These are phyloP conservation scores for Eimeria sp. DNA, from an alignment of 169 alveolate species.

Conservation along the genomic window DNA sequence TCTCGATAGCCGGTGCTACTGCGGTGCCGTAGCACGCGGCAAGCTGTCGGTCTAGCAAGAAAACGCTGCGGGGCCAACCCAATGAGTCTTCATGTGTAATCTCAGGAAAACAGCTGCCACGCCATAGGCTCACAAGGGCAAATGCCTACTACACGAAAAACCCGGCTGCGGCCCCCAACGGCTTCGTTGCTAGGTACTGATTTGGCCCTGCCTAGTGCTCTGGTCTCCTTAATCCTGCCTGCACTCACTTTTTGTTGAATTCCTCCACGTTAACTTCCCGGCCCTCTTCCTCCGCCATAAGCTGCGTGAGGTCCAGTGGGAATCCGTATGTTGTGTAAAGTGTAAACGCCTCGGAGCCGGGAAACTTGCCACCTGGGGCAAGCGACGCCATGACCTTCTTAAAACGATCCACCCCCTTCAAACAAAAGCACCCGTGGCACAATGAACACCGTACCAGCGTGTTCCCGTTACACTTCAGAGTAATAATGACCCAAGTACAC, in stretches of 20 bases:
- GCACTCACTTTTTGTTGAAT: conserved; percentile 86
- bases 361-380: conserved; percentile 60
- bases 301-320: conserved; percentile 96
- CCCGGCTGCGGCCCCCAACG: background rate
- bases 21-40: background rate
- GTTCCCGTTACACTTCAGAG: background rate
- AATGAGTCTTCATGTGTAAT: background rate
- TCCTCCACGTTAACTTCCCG: conserved; percentile 89
- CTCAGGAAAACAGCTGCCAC: background rate
- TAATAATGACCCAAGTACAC: background rate
- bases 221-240: background rate
- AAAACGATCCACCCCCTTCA: conserved; percentile 78
- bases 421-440: background rate
- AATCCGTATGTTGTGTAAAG: conserved; percentile 96
- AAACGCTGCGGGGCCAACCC: background rate
- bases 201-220: background rate
- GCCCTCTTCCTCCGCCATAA: conserved; percentile 95
- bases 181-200: background rate
- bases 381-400: conserved; percentile 66
- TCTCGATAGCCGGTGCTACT: background rate
- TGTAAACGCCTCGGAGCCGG: conserved; percentile 90
- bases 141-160: background rate
- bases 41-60: background rate
- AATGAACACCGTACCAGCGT: background rate
- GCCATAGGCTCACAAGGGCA: no score